A percentile compares a stretch with the other conserved stretches of the same genome.
Conservation (phyloP, 257 asterid species). For the Rehmannia glutinosa region DNA sequence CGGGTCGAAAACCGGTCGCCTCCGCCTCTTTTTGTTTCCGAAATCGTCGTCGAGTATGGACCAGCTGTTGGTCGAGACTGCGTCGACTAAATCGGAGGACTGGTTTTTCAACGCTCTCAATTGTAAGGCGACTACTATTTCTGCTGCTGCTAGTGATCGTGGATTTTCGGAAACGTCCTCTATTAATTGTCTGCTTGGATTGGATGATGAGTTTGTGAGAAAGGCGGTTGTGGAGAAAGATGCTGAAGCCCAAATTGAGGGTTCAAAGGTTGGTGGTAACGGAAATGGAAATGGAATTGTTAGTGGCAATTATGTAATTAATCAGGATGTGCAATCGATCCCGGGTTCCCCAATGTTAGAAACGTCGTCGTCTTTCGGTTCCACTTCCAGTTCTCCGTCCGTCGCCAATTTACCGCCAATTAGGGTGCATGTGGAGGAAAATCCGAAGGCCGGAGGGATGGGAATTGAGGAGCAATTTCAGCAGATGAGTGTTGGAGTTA, state of each 20-base stretch:
- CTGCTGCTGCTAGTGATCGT: slow-evolving; percentile 34
- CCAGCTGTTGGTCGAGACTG: slow-evolving; percentile 31
- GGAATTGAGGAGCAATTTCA: slow-evolving; percentile 80
- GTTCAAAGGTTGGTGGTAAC: slow-evolving; percentile 16
- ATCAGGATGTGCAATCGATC: slow-evolving; percentile 57
- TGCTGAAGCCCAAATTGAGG: slow-evolving; percentile 20
- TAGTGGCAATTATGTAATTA: slow-evolving; percentile 3
- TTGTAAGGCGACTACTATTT: slow-evolving; percentile 34
- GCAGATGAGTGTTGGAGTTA: slow-evolving; percentile 39
- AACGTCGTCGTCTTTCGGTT: slow-evolving; percentile 83
- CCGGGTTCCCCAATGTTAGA: slow-evolving; percentile 82
- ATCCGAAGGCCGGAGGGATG: slow-evolving; percentile 28
- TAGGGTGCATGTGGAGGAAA: slow-evolving; percentile 61
- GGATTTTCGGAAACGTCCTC: slow-evolving; percentile 75
- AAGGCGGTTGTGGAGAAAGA: slow-evolving; percentile 25
- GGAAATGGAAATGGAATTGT: slow-evolving; percentile 13
- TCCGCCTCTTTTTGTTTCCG: slow-evolving; percentile 57
- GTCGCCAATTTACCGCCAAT: slow-evolving; percentile 63
- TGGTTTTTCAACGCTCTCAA: slow-evolving; percentile 80
- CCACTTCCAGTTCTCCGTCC: slow-evolving; percentile 66
- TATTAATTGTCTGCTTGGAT: slow-evolving; percentile 71
- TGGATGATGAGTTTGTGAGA: slow-evolving; percentile 47
- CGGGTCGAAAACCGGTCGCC: slow-evolving; percentile 30
- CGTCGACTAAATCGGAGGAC: slow-evolving; percentile 64
- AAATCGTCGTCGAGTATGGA: slow-evolving; percentile 27